Conservation (phyloP, 2,329 filamentous ascomycete genomes). For the Drechslerella coelobrocha region DNA sequence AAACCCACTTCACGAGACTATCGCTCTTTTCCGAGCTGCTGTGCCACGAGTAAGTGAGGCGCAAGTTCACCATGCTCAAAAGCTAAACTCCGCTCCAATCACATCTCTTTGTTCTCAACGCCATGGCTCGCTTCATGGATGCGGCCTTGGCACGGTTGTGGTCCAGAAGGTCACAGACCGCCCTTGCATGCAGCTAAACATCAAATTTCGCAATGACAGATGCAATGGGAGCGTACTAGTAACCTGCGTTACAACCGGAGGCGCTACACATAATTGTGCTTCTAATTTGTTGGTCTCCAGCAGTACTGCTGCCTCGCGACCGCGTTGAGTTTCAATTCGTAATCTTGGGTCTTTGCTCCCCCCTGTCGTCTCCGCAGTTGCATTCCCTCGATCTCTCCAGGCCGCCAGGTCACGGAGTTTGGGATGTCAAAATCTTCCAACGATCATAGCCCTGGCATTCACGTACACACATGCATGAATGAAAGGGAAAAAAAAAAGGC, state of each 20-base stretch:
- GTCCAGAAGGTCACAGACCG: background rate
- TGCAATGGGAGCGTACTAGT: background rate
- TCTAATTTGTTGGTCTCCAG: too few species aligned
- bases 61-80: background rate
- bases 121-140: conserved; percentile 1
- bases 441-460: conserved; percentile 4
- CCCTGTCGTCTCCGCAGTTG: background rate
- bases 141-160: background rate
- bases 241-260: background rate
- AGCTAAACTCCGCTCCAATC: conserved; percentile 6
- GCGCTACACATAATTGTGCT: background rate
- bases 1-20: background rate
- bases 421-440: conserved; percentile 15
- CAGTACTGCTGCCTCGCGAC: background rate
- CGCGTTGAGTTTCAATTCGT: background rate
- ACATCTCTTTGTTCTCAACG: background rate
- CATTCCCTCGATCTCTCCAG: background rate
- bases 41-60: background rate
- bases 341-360: conserved; percentile 5
- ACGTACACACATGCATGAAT: conserved; percentile 6
- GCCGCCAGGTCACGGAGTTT: conserved; percentile 42
- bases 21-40: background rate
- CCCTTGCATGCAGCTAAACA: background rate
- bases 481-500: too few species aligned
- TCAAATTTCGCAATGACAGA: background rate